phyloP scores from a whole-genome alignment of 2,329 filamentous ascomycete species.

The Chrysoporthe austroafricana region DNA sequence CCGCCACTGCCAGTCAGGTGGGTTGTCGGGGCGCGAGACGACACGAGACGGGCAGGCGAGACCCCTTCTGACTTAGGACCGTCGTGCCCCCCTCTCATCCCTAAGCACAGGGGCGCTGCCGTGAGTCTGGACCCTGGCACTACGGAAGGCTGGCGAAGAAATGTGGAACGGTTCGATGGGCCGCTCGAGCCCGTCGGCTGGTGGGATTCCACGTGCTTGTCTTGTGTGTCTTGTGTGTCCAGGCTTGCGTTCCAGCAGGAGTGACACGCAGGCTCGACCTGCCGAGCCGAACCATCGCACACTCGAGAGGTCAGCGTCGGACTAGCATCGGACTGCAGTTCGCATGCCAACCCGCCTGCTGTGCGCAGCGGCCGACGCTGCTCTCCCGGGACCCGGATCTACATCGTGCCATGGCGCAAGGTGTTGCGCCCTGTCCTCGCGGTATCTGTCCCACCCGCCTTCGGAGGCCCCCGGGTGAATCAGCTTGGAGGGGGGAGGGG shows the following conservation, averaged over 20 bases:
- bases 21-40: constrained; percentile 29
- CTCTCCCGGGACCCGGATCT: background rate
- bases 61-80: background rate
- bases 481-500: background rate
- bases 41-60: constrained; percentile 3
- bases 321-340: no score
- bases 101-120: constrained; percentile 6
- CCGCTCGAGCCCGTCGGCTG: background rate
- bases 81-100: background rate
- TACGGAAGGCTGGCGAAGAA: constrained; percentile 11
- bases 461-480: background rate
- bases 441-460: background rate
- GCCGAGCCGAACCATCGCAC: background rate
- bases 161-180: background rate
- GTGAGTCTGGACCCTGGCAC: constrained; percentile 3
- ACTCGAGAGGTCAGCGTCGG: no score
- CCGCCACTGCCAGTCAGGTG: background rate
- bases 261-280: background rate
- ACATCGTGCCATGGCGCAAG: background rate
- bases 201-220: background rate
- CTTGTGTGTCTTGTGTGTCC: background rate
- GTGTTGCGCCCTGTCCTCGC: background rate
- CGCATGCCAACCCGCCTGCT: background rate
- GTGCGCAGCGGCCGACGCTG: background rate
- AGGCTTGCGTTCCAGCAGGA: background rate